Evolutionary conservation across 768 basidiomycete genomes (phyloP), one percentile per base, ranked within the genome.

Genomic region (Termitomyces sp.): DNA sequence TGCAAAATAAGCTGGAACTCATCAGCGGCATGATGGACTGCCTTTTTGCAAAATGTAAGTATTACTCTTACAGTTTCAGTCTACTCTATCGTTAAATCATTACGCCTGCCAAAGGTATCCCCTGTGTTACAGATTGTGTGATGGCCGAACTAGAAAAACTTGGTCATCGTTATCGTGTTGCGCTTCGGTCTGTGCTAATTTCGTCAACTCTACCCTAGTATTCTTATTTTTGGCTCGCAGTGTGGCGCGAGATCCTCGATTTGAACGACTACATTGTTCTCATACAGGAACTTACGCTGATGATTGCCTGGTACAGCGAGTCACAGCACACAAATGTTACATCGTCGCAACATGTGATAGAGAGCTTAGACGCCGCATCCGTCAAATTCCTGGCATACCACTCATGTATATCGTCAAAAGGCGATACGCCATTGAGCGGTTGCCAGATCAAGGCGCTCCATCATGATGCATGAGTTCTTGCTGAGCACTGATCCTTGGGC

Each of bases 11-110:
- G 74, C 78, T 99, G 65, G 97, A 99, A 73, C 83, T 98, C 58
- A 81, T 98, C 25, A 87, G 89, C 68, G 95, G 92, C n/a, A 98
- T 99, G 97, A 98, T 99, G 97, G 97, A 99, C 70, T 96, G 94
- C 69, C 80, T 98, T 15, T 97, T 93, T 74, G 97, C 97, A 12
- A 98, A 99, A 79, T 98, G 96, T 96, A 66, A 42, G 66, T 36
- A 37, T 59, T 15, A 32, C 17, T 48, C 9, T 47, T 36, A 20
- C 20, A 20, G n/a, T 60, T 62, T 47, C 56, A 37, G 34, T n/a
- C 37, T 10, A 25, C 42, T 47, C 20, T 47, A 47, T 48, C 45
- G 29, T 46, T 63, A 52, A 43, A 58, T 8, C 42, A 56, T 46
- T 37, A 56, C 60, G 58, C 20, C 49, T 50, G 42, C 36, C 36